These are phyloP conservation scores for Ophiosphaerella korrae DNA, from an alignment of 2,329 filamentous ascomycete species.

Conservation along the genomic window DNA sequence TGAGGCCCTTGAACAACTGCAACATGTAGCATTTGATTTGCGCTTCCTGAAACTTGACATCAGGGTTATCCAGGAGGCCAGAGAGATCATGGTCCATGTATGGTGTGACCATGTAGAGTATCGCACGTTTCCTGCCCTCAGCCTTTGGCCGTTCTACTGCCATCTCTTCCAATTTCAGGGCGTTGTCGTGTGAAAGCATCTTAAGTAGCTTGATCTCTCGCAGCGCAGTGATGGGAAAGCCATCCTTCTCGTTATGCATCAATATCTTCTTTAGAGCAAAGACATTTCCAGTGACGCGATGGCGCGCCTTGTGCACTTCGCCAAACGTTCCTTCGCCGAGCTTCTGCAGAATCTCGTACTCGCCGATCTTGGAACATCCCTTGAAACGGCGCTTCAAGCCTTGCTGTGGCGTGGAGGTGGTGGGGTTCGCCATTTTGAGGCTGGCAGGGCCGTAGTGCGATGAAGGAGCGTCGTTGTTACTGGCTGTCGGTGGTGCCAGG, in stretches of 20 bases:
- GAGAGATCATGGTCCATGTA: constrained; percentile 99
- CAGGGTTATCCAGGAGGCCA: constrained; percentile 91
- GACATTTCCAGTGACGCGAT: constrained; percentile 72
- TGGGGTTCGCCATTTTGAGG: constrained; percentile 24
- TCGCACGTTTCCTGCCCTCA: constrained; percentile 66
- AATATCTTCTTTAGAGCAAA: constrained; percentile 98
- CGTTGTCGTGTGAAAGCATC: constrained; percentile 87
- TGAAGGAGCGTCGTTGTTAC: not conserved
- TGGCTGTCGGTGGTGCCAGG: constrained; percentile 16
- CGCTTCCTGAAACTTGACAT: constrained; percentile 81
- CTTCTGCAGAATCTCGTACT: constrained; percentile 81
- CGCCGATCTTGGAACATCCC: constrained; percentile 82
- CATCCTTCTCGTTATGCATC: constrained; percentile 99
- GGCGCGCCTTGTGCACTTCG: constrained; percentile 89
- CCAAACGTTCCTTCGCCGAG: constrained; percentile 96
- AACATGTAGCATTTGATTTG: constrained; percentile 99
- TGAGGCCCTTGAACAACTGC: constrained; percentile 86
- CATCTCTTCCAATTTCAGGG: constrained; percentile 92
- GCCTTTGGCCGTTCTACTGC: constrained; percentile 76
- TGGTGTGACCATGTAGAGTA: constrained; percentile 98
- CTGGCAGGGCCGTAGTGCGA: not conserved
- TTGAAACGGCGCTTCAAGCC: constrained; percentile 66
- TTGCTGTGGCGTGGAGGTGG: constrained; percentile 52
- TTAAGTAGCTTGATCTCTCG: constrained; percentile 98
- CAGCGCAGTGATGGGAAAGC: constrained; percentile 97